These are phyloP conservation scores for Rhododendron vialii DNA, from an alignment of 148 eudicot species.

Conservation along the genomic window DNA sequence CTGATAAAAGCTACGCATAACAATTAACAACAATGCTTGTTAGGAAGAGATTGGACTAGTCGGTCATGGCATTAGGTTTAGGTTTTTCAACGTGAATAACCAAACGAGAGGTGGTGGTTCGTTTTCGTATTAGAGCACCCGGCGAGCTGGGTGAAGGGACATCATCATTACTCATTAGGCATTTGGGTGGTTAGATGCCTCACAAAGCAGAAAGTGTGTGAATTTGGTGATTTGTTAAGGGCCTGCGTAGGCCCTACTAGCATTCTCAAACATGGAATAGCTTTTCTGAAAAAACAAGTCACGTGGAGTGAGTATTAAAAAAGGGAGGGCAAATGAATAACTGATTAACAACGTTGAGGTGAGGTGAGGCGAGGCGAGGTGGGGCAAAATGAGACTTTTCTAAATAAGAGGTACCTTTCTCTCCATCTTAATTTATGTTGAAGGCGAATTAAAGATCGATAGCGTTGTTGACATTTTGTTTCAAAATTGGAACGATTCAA, in stretches of 20 bases:
- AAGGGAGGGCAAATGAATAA: neutral
- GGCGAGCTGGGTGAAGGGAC: neutral
- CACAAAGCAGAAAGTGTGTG: neutral
- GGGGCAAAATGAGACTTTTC: neutral
- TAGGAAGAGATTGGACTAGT: neutral
- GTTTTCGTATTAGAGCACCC: neutral
- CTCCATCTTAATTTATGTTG: neutral
- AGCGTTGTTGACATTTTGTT: neutral
- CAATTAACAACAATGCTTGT: neutral
- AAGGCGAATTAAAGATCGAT: neutral
- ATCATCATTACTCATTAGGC: neutral
- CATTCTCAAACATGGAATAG: neutral
- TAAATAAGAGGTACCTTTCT: neutral
- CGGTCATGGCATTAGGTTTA: neutral
- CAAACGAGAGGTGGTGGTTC: neutral
- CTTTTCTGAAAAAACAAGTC: neutral
- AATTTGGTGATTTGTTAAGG: neutral
- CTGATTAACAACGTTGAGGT: neutral
- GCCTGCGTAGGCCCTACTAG: neutral
- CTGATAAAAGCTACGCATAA: neutral
- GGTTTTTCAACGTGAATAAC: neutral
- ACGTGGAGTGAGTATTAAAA: too few species aligned
- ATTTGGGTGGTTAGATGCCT: neutral
- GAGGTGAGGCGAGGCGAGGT: neutral
- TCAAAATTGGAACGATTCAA: neutral